These are phyloP conservation scores for Candida buenavistaensis DNA, from an alignment of 1,139 yeast species.

Conservation along the genomic window DNA sequence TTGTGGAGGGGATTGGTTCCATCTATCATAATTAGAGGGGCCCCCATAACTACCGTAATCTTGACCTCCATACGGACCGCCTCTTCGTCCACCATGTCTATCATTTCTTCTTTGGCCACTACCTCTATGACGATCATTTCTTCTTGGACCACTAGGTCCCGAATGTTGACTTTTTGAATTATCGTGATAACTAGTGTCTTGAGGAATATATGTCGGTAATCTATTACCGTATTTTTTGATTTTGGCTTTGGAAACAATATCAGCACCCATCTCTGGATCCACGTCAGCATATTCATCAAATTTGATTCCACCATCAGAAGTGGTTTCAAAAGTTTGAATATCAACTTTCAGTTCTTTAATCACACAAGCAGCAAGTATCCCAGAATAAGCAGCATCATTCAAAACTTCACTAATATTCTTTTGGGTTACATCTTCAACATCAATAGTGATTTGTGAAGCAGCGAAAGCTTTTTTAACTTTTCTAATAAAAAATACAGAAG, in stretches of 20 bases:
- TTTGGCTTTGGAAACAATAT: constrained; percentile 37
- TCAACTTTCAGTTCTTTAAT: constrained; percentile 63
- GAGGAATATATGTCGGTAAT: constrained; percentile 21
- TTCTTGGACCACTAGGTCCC: constrained; percentile 8
- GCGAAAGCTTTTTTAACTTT: constrained; percentile 58
- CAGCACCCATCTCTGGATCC: constrained; percentile 64
- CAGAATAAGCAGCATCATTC: constrained; percentile 80
- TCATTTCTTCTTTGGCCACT: constrained; percentile 12
- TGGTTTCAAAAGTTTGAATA: constrained; percentile 69
- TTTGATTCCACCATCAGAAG: constrained; percentile 68
- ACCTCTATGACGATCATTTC: constrained; percentile 8
- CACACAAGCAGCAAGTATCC: constrained; percentile 70
- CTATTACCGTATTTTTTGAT: constrained; percentile 28
- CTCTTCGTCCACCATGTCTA: constrained; percentile 11
- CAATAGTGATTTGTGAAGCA: constrained; percentile 45
- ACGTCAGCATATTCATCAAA: constrained; percentile 81
- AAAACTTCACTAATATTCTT: constrained; percentile 52
- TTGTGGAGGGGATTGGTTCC: no score
- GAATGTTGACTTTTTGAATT: constrained; percentile 7
- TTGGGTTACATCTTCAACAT: constrained; percentile 47
- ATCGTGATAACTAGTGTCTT: constrained; percentile 16
- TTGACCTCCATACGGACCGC: no score
- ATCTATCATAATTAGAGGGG: constrained; percentile 7
- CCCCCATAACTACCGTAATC: constrained; percentile 11
- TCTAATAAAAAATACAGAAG: constrained; percentile 58